Conservation (phyloP, 768 basidiomycete genomes). For the Symmetrospora coprosmae region DNA sequence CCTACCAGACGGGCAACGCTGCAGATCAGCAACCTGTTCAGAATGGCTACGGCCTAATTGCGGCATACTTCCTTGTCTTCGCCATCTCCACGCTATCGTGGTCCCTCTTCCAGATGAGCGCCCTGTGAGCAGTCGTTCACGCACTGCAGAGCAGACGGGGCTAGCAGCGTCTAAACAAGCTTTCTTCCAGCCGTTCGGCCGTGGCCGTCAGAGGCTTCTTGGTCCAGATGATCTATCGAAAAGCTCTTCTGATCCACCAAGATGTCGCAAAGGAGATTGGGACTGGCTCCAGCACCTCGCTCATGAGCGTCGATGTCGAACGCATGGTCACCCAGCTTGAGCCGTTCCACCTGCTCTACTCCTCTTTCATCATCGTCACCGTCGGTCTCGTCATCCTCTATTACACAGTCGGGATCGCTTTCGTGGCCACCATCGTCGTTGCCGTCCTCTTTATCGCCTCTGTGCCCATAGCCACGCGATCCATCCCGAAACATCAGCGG, state of each 20-base stretch:
- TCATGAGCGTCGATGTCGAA: constrained; percentile 21
- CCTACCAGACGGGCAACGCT: neutral
- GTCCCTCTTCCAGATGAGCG: constrained; percentile 17
- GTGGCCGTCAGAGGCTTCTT: constrained; percentile 17
- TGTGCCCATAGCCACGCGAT: neutral
- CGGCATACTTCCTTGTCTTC: constrained; percentile 17
- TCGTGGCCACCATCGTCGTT: constrained; percentile 6
- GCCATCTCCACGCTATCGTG: constrained; percentile 13
- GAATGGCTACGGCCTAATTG: constrained; percentile 12
- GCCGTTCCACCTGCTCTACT: constrained; percentile 18
- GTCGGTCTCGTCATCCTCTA: constrained; percentile 21
- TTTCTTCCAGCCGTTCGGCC: neutral
- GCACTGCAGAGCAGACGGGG: neutral
- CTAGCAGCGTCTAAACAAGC: neutral
- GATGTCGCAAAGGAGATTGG: constrained; percentile 16
- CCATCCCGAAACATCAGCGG: neutral
- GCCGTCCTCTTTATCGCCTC: constrained; percentile 7
- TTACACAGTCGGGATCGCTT: neutral
- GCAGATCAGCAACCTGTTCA: constrained; percentile 2
- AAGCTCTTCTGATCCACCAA: constrained; percentile 5
- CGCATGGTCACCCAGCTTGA: constrained; percentile 4
- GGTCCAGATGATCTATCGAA: constrained; percentile 19
- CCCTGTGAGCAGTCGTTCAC: neutral
- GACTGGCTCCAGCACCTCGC: neutral
- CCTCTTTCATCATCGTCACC: constrained; percentile 10